Conservation (phyloP, 2,329 filamentous ascomycete species). For the Zarea fungicola region DNA sequence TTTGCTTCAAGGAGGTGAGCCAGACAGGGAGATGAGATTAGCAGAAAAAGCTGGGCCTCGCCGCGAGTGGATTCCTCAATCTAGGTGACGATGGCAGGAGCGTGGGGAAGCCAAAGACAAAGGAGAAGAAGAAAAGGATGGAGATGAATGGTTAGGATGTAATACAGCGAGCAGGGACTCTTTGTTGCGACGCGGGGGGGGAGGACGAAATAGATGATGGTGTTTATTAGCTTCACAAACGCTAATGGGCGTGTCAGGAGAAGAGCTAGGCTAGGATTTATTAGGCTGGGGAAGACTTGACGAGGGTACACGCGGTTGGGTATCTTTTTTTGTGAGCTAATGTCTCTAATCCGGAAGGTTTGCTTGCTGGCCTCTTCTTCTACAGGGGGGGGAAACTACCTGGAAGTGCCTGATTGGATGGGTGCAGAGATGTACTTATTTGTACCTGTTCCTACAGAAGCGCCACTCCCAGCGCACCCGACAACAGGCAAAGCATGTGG, state of each 20-base stretch:
- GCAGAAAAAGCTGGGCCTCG: slow-evolving; percentile 4
- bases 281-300: neutral
- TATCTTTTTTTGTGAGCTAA: too few species aligned
- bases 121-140: slow-evolving; percentile 1
- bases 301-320: neutral
- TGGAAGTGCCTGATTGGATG: too few species aligned
- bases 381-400: too few species aligned
- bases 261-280: neutral
- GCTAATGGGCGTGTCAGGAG: neutral
- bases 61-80: neutral
- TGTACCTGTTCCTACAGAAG: too few species aligned
- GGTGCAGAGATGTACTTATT: too few species aligned
- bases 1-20: too few species aligned
- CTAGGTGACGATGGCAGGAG: too few species aligned
- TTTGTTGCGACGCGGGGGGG: slow-evolving; percentile 6
- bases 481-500: too few species aligned
- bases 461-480: too few species aligned
- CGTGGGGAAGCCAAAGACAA: too few species aligned
- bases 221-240: neutral
- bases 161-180: slow-evolving; percentile 4
- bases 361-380: too few species aligned
- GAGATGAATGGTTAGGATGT: slow-evolving; percentile 7
- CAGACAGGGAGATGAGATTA: neutral
- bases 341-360: too few species aligned
- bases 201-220: neutral